phyloP scores from a whole-genome alignment of 257 asterid genomes.

The Penstemon barbatus region DNA sequence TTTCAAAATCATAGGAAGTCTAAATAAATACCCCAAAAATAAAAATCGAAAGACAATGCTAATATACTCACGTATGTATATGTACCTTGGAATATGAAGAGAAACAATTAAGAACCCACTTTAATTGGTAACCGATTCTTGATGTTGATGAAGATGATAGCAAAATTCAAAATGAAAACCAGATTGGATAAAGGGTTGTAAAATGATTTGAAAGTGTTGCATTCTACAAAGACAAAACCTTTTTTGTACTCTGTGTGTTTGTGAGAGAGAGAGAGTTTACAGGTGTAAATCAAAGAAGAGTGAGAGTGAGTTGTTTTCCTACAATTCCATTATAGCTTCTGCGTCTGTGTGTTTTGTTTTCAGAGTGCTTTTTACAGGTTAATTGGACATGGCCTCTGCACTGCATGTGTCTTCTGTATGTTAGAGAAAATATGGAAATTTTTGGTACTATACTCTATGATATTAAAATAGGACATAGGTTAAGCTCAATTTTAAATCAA shows the following conservation, averaged over 20 bases:
- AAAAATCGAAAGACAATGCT: no score
- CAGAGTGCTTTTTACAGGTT: neutral
- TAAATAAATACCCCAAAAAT: neutral
- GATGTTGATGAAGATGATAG: neutral
- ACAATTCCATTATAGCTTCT: neutral
- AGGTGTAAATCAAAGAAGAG: neutral
- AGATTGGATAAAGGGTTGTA: neutral
- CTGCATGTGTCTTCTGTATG: neutral
- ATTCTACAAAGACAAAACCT: neutral
- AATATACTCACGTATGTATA: no score
- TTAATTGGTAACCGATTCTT: neutral
- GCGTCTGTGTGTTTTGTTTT: neutral
- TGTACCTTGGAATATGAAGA: no score
- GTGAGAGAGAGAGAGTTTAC: neutral
- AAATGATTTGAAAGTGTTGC: neutral
- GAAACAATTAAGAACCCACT: neutral
- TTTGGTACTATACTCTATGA: neutral
- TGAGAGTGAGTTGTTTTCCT: conserved; percentile 6
- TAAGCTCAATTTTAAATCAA: no score
- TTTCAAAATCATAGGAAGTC: conserved; percentile 5
- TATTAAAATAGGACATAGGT: no score
- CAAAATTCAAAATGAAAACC: neutral
- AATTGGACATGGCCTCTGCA: neutral
- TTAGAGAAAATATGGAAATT: neutral
- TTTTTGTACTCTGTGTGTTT: neutral